Evolutionary conservation across 2,329 filamentous ascomycete genomes (phyloP).

Genomic region (Aureobasidium sp.): DNA sequence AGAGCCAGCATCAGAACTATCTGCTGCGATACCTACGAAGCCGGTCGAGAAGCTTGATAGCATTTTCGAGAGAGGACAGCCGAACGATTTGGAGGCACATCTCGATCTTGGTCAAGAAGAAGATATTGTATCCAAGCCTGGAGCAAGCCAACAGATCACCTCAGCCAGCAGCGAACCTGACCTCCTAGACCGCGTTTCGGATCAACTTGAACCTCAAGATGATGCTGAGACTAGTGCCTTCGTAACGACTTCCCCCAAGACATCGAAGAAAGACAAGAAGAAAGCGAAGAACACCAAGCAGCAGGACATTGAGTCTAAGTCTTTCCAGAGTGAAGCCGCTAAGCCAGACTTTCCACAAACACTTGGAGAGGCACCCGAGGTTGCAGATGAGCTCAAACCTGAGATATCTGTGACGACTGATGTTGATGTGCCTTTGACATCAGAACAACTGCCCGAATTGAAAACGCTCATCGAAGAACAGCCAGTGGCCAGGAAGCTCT

Average conservation of each 20-base stretch:
- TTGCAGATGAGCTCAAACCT: not conserved
- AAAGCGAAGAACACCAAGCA: constrained; percentile 23
- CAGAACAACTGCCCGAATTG: not conserved
- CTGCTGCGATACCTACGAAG: not conserved
- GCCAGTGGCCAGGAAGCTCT: not conserved
- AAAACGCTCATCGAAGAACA: not conserved
- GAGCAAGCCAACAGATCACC: not conserved
- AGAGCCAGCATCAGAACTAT: not conserved
- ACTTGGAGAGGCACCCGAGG: not conserved
- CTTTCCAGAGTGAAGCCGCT: not conserved
- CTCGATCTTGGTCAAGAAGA: not conserved
- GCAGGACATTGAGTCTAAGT: not conserved
- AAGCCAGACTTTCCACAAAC: not conserved
- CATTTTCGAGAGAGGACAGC: not conserved
- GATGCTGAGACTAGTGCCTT: not conserved
- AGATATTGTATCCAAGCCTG: not conserved
- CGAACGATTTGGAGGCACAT: not conserved
- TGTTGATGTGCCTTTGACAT: not conserved
- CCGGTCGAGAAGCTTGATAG: not conserved
- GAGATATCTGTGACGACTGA: not conserved
- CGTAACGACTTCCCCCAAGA: constrained; percentile 8
- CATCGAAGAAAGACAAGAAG: constrained; percentile 21
- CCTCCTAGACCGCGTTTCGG: not conserved
- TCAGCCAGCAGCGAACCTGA: not conserved
- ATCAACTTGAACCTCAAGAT: not conserved